Evolutionary conservation across 1,284 basidiomycete species (phyloP), one percentile per base, ranked within the genome.

Genomic region (Neonothopanus nambi): DNA sequence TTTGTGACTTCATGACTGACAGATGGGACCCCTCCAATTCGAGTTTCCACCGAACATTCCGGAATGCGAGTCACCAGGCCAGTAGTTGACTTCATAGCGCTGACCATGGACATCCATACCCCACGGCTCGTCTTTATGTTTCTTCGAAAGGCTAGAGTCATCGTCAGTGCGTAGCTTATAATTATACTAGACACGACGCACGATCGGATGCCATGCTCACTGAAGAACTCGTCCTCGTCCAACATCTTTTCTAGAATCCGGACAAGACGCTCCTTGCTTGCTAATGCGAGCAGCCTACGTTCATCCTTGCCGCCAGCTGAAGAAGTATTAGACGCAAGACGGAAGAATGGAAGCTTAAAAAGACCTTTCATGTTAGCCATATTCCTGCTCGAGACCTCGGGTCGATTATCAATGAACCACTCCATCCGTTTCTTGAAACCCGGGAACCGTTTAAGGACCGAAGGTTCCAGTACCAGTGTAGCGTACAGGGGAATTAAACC

Each of bases 1-100:
- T 55, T 56, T 53, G 30, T 48, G 17, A 20, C 8, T 18, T 41
- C 41, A 41, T 17, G 20, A 59, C 79, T 73, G 63, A 88, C 89
- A 91, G 55, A 91, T 89, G 5, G 88, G 88, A 13, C 88, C 89
- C 67, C 95, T 81, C 95, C 95, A 97, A 70, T 99, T 98, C 18
- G 92, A 95, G 71, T 98, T 98, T 28, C 95, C 95, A 52, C 97
- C 96, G 70, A 98, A 98, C 96, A 99, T 99, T 54, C 94, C 95
- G 30, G 92, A 95, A 65, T 84, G 85, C 1, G 94, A 97, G 68
- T 99, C 96, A 15, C 95, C 97, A 0, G 96, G 95, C 97, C 96
- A 99, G 73, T 98, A 99, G 40, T 85, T 84, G 38, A 98, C 93
- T 64, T 93, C 90, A 67, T 97, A 93, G 46, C 89, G 81, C 61